Evolutionary conservation across 1,284 basidiomycete genomes (phyloP), one percentile per base, ranked within the genome.

Genomic region (Ceratobasidium sp.): DNA sequence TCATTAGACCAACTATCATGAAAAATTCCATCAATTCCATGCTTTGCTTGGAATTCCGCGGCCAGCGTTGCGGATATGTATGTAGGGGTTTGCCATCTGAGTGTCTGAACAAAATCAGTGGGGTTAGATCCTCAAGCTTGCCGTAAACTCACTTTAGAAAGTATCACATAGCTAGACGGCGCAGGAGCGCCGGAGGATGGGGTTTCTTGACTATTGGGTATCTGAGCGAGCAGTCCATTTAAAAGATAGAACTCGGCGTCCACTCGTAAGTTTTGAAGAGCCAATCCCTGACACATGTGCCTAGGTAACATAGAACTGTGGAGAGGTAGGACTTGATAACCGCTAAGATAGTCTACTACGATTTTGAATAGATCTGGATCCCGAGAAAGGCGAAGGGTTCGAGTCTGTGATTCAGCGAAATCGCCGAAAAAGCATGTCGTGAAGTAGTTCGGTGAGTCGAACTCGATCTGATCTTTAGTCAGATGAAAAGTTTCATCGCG

Each of bases 361-460:
- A 66, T 36, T 31, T 36, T 27, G 29, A 54, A 66, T 9, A 65
- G 47, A 24, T 50, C 47, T 7, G 63, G 45, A 47, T 65, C 47
- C 7, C 47, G 63, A 24, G 45, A 65, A 19, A 65, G n/a, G 19
- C 15, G 48, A 19, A 65, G 36, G 22, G 47, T 31, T 4, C 48
- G 64, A 53, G 64, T 33, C n/a, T n/a, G 47, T 17, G 64, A 47
- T 33, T 54, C 64, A 19, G 15, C 19, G 31, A 54, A 54, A 11
- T 54, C 48, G 4, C 64, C 64, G 19, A 66, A 36, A 33, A 66
- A 66, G 29, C 50, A 66, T 4, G 63, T 53, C 3, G 64, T 66
- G n/a, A 66, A 66, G 50, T 53, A 66, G 33, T 66, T 66, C 41
- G 64, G 64, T 1, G 64, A 31, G n/a, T 66, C 64, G 27, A 66